Percentiles rank a stretch among this genome's conserved stretches.
Conservation (phyloP, 495 filamentous ascomycete species). For the Pseudevernia furfuracea region DNA sequence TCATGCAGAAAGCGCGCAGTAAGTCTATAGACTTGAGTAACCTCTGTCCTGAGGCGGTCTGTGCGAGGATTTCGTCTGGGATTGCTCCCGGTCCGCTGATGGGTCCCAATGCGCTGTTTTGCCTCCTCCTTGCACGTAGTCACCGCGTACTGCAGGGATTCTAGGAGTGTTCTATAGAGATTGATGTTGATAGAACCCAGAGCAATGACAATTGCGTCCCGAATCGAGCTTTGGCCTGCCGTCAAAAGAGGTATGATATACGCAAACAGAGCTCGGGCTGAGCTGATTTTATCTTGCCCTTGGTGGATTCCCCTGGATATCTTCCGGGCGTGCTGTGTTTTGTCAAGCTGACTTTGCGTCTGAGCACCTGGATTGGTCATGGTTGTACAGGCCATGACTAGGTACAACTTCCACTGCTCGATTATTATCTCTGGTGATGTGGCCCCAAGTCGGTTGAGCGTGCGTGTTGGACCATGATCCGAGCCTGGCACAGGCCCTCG, state of each 20-base stretch:
- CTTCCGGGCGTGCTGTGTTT: conserved; percentile 77
- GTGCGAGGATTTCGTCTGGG: conserved; percentile 66
- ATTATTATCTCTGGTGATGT: conserved; percentile 80
- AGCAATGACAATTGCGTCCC: conserved; percentile 85
- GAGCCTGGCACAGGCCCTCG: conserved; percentile 52
- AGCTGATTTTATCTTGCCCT: conserved; percentile 68
- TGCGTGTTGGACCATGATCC: conserved; percentile 42
- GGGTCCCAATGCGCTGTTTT: conserved; percentile 66
- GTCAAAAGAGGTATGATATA: conserved; percentile 82
- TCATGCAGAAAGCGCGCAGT: conserved; percentile 85
- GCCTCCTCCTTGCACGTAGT: conserved; percentile 75
- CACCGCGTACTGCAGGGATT: conserved; percentile 81
- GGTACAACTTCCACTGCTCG: conserved; percentile 98
- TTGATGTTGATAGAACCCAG: conserved; percentile 92
- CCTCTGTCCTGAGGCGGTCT: conserved; percentile 82
- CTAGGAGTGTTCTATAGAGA: conserved; percentile 86
- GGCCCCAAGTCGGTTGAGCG: conserved; percentile 48
- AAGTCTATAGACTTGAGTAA: conserved; percentile 89
- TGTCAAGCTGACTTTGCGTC: conserved; percentile 48
- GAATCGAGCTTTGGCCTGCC: conserved; percentile 63
- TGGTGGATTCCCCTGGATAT: conserved; percentile 59
- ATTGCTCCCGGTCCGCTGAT: conserved; percentile 66
- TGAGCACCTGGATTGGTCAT: conserved; percentile 73
- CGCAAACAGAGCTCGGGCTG: conserved; percentile 79
- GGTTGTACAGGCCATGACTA: conserved; percentile 95